Base-by-base conservation (phyloP, 1,139 yeast species). In the Nakaseomyces nivariensis region DNA sequence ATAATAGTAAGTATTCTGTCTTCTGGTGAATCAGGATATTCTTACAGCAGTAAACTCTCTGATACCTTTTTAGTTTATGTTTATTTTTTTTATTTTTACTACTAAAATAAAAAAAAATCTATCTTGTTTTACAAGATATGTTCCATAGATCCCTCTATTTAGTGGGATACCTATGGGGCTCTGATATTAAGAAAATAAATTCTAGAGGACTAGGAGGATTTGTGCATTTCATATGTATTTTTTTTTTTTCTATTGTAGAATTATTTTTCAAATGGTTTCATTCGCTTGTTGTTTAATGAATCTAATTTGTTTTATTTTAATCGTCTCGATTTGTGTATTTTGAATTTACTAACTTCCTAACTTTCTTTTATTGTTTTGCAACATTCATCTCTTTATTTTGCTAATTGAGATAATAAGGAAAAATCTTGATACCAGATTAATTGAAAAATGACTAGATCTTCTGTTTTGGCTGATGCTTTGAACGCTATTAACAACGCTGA, bases 401-500 rank as follows among this genome's bases (percentile, higher is more conserved):
- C 36, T 32, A 5, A 32, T 32, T 33, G 36, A 5, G 36, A 9
- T 33, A 25, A 11, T 38, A 26, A 26, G 24, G 25, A 5, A 7
- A 37, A 17, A 4, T 37, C 2, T 37, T 37, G 25, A 13, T 37
- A n/a, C 40, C 42, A 36, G 38, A n/a, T 11, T 11, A 22, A 22
- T 24, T 45, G 43, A 52, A 76, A 72, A 74, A 89, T 92, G 97
- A 89, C 97, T 73, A 90, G 97, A 81, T 79, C 97, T 67, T 92
- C 98, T 66, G 98, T 87, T 72, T 85, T 92, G 76, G 97, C 97
- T 69, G 98, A 92, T 78, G 97, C 98, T 72, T 85, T 92, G 72
- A 90, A 92, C 74, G 82, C 96, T 67, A 92, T 92, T 74, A 88
- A 90, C 90, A 92, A 92, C 74, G 98, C 98, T 74, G 98, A 92